Base-by-base conservation (phyloP, 1,284 basidiomycete species). In the Rhodotorula sp. region DNA sequence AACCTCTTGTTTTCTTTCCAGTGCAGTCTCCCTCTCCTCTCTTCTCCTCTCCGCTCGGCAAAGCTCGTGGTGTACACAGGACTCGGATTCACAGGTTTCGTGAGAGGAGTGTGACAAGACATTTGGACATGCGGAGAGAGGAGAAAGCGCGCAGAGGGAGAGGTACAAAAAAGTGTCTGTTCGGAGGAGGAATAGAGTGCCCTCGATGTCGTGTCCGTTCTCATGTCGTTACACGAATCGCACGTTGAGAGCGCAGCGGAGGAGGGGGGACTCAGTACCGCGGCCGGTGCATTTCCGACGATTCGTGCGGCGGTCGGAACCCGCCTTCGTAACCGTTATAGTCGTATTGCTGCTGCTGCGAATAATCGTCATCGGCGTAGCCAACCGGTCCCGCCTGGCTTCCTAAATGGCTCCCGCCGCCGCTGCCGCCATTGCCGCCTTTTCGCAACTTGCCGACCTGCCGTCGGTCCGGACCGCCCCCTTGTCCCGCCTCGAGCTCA, bases 361-460 rank as follows among this genome's bases (percentile, higher is more conserved):
- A 57, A 12, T 18, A 31, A 20, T 58, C 15, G 20, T 34, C 57
- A 34, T 34, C 57, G 18, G 18, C 20, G 57, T 58, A 58, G 26
- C 54, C n/a, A 5, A 51, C 14, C 49, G 39, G 23, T 20, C 20
- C 49, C 23, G 20, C 49, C 23, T 18, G 49, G 6, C 15, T 49
- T 49, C 48, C 15, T 49, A 15, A 10, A 21, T 21, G 48, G 48
- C 34, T 6, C 7, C 34, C 34, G 34, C 39, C 39, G 54, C 54
- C 26, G 29, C 29, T 29, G 21, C 14, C 49, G 8, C 60, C 46
- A 8, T 34, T 34, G 18, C 26, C 34, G n/a, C 58, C 48, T 48
- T 65, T 65, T 46, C 57, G 58, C 48, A 65, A 31, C 49, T 65
- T 65, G 31, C 52, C 52, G 0, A 58, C 64, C 54, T 56, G 54